These are phyloP conservation scores for Benincasa hispida DNA, from an alignment of 306 rosid species.

Conservation along the genomic window DNA sequence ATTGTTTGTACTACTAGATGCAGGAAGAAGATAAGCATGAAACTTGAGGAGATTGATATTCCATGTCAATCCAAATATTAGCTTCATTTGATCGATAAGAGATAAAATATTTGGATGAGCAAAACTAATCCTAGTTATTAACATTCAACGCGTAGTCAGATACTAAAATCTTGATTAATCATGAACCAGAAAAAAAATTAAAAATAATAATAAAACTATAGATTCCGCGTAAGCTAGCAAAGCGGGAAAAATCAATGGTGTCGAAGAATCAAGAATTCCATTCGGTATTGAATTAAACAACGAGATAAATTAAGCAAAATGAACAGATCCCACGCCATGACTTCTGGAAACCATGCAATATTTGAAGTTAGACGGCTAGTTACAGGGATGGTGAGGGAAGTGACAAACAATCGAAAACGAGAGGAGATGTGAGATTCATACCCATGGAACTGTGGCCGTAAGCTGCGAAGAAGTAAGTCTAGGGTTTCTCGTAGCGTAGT, in stretches of 20 bases:
- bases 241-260: not conserved
- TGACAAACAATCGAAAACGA: not conserved
- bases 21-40: not conserved
- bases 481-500: not conserved
- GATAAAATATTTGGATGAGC: not conserved
- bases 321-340: not conserved
- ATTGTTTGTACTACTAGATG: not conserved
- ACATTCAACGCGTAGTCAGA: not conserved
- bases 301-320: not conserved
- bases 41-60: not conserved
- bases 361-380: not conserved
- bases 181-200: not conserved
- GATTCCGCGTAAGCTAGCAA: not conserved
- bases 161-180: not conserved
- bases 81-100: not conserved
- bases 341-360: not conserved
- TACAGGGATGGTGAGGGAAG: not conserved
- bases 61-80: not conserved
- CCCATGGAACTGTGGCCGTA: conserved; percentile 1
- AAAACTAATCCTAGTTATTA: not conserved
- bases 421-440: not conserved
- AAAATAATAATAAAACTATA: not conserved
- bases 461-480: not conserved
- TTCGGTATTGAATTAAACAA: not conserved
- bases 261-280: not conserved